Conservation (phyloP, 345 rosid species). For the Odontarrhena argentea region DNA sequence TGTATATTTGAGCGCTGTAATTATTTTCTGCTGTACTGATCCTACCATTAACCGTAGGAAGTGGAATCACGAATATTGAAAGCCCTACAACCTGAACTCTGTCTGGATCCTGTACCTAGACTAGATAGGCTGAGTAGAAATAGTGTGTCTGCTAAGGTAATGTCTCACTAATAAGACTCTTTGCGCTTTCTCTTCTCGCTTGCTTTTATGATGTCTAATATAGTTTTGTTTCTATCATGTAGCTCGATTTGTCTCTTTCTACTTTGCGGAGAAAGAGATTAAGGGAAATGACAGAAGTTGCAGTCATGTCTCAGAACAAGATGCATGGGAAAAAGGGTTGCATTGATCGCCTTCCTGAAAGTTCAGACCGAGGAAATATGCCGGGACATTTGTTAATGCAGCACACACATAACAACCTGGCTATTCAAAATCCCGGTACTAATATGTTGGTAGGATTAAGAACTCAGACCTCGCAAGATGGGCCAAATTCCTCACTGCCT, state of each 20-base stretch:
- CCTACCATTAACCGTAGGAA: conserved; percentile 58
- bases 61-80: conserved; percentile 91
- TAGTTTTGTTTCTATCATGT: conserved; percentile 38
- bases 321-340: conserved; percentile 78
- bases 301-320: conserved; percentile 60
- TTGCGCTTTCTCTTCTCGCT: conserved; percentile 30
- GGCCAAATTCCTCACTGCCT: conserved; percentile 52
- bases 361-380: conserved; percentile 58
- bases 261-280: conserved; percentile 71
- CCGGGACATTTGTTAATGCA: conserved; percentile 58
- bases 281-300: conserved; percentile 65
- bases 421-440: conserved; percentile 60
- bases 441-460: conserved; percentile 52
- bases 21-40: conserved; percentile 13
- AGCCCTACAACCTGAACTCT: conserved; percentile 90
- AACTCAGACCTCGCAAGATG: conserved; percentile 64
- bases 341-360: conserved; percentile 68
- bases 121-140: conserved; percentile 72
- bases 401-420: conserved; percentile 58
- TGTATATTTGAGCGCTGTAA: conserved; percentile 4
- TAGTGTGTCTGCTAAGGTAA: conserved; percentile 65
- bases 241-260: conserved; percentile 74
- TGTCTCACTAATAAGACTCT: conserved; percentile 6
- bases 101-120: conserved; percentile 87
- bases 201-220: conserved; percentile 29